Evolutionary conservation across 768 basidiomycete genomes (phyloP).

Genomic region (Collybiopsis confluens): DNA sequence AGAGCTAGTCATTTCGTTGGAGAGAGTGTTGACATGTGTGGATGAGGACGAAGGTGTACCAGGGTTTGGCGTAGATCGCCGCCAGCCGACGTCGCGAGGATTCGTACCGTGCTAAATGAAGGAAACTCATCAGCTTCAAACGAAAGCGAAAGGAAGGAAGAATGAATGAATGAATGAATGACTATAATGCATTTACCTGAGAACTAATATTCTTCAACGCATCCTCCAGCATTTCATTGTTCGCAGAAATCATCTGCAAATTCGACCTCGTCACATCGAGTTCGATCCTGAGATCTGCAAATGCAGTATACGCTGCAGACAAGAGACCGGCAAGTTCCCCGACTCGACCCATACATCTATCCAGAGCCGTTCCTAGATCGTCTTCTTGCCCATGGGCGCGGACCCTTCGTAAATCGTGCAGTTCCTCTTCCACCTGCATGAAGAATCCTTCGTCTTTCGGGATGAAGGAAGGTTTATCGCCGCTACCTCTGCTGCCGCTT

Average conservation of each 20-base stretch:
- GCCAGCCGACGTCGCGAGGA: slow-evolving; percentile 67
- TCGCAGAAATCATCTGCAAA: slow-evolving; percentile 81
- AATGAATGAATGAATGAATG: too few species aligned
- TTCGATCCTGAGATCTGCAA: slow-evolving; percentile 78
- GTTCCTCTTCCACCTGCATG: slow-evolving; percentile 62
- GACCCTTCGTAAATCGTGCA: slow-evolving; percentile 67
- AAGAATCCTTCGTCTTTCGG: slow-evolving; percentile 26
- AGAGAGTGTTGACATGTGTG: background rate
- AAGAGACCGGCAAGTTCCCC: slow-evolving; percentile 66
- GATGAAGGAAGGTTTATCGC: slow-evolving; percentile 17
- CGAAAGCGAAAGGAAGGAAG: too few species aligned
- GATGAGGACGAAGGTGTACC: background rate
- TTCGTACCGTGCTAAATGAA: slow-evolving; percentile 9
- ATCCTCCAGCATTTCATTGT: slow-evolving; percentile 96
- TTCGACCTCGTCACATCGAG: slow-evolving; percentile 87
- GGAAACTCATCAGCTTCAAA: background rate
- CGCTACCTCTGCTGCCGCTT: slow-evolving; percentile 12
- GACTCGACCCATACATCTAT: slow-evolving; percentile 64
- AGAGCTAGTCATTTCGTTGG: background rate
- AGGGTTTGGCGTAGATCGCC: slow-evolving; percentile 45
- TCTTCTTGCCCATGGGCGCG: slow-evolving; percentile 74
- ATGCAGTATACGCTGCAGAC: slow-evolving; percentile 64
- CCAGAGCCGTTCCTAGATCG: slow-evolving; percentile 65
- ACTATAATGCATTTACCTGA: background rate
- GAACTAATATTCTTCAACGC: slow-evolving; percentile 45